Percentiles rank a stretch among this genome's conserved stretches.
These are phyloP conservation scores for Volvox reticuliferus DNA, from an alignment of 139 green algal species.

Conservation along the genomic window DNA sequence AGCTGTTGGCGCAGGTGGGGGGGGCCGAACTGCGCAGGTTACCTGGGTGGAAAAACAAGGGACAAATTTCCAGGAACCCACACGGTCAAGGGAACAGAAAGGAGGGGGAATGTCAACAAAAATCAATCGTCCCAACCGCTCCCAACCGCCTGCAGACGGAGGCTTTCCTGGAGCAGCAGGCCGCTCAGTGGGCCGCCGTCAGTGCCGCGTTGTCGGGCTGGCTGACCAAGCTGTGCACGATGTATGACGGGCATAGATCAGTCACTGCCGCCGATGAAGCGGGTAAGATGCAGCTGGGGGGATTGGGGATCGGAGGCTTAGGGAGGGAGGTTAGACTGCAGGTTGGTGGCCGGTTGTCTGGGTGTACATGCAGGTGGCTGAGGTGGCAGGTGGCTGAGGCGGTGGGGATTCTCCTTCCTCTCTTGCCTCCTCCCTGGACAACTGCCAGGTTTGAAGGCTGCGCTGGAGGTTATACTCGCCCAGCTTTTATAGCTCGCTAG, in stretches of 20 bases:
- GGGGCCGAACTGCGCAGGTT: not conserved
- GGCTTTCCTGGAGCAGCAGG: slow-evolving; percentile 60
- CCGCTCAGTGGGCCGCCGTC: slow-evolving; percentile 48
- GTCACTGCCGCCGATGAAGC: not conserved
- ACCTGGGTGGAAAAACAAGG: not conserved
- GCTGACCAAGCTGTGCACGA: slow-evolving; percentile 45
- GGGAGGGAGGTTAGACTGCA: not conserved
- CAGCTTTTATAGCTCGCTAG: too few species aligned
- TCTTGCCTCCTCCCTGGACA: too few species aligned
- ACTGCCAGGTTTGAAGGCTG: too few species aligned
- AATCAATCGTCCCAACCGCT: not conserved
- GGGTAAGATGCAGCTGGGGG: not conserved
- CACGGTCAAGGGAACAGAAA: not conserved
- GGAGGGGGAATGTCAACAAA: not conserved
- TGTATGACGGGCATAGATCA: slow-evolving; percentile 58
- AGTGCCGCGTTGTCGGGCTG: slow-evolving; percentile 47
- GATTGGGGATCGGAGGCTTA: not conserved
- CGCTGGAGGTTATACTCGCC: too few species aligned
- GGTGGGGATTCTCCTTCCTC: too few species aligned
- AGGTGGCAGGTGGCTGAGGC: too few species aligned
- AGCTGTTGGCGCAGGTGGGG: slow-evolving; percentile 50
- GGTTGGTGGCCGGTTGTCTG: too few species aligned
- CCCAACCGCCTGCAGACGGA: slow-evolving; percentile 16
- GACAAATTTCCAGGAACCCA: not conserved
- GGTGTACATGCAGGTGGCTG: too few species aligned